These are phyloP conservation scores for Phaeolepiota aurea DNA, from an alignment of 768 basidiomycete genomes.

Conservation along the genomic window DNA sequence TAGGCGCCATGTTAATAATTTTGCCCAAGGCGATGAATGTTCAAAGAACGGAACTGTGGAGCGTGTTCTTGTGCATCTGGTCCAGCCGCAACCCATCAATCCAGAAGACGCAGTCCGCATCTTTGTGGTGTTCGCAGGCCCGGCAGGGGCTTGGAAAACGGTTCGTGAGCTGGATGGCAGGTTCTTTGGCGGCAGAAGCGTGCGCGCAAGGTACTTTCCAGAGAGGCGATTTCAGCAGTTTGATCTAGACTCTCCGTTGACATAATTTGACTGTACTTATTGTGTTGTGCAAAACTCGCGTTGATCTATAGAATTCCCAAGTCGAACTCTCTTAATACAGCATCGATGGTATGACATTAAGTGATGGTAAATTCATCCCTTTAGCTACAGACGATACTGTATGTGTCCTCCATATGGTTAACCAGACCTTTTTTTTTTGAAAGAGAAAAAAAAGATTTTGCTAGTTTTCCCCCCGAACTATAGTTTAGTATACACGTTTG, in stretches of 20 bases:
- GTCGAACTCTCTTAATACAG: too few relatives aligned
- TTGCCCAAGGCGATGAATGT: conserved; percentile 71
- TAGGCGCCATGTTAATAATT: neutral
- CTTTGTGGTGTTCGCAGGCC: conserved; percentile 86
- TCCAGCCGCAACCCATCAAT: conserved; percentile 56
- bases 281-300: conserved; percentile 6
- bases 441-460: neutral
- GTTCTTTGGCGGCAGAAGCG: conserved; percentile 81
- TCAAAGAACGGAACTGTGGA: conserved; percentile 89
- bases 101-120: conserved; percentile 84
- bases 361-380: conserved; percentile 4
- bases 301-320: too few relatives aligned
- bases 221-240: conserved; percentile 45
- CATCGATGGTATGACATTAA: too few relatives aligned
- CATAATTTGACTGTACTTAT: conserved; percentile 10
- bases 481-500: conserved; percentile 82
- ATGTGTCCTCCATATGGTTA: too few relatives aligned
- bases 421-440: neutral
- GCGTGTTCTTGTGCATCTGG: conserved; percentile 75
- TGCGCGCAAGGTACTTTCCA: conserved; percentile 76
- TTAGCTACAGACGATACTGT: neutral
- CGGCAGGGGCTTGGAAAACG: conserved; percentile 93
- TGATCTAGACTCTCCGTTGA: conserved; percentile 39
- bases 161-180: conserved; percentile 90
- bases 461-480: neutral